Conservation (phyloP, 78 protist species). For the Dictyostelium brefeldianum region DNA sequence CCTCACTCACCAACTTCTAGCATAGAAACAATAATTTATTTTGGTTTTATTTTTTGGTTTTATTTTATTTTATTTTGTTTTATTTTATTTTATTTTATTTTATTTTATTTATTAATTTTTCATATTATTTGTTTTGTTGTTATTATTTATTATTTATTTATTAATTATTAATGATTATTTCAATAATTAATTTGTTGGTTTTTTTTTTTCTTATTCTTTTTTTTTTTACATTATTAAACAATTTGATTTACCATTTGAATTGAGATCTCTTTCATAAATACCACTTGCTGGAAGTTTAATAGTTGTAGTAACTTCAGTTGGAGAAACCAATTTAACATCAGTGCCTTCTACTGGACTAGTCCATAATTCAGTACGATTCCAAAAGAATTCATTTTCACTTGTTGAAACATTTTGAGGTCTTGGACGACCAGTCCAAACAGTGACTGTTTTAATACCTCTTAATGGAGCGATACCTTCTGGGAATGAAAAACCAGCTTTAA, state of each 20-base stretch:
- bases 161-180: background rate
- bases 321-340: constrained; percentile 40
- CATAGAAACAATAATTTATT: no score
- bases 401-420: constrained; percentile 21
- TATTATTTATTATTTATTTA: background rate
- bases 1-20: no score
- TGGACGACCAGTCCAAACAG: constrained; percentile 46
- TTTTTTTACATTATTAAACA: constrained; percentile 51
- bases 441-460: constrained; percentile 36
- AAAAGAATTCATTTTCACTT: constrained; percentile 52
- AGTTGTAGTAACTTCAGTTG: background rate
- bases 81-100: no score
- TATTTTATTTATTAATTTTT: no score
- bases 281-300: constrained; percentile 9
- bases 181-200: background rate
- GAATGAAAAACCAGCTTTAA: constrained; percentile 47
- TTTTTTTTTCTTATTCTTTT: background rate
- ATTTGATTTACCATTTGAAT: constrained; percentile 2
- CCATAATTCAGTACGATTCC: constrained; percentile 42
- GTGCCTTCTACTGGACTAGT: constrained; percentile 53
- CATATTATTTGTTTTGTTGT: no score
- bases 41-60: no score
- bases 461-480: constrained; percentile 62
- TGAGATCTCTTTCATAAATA: background rate
- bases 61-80: no score